Evolutionary conservation across 2,329 filamentous ascomycete species (phyloP), one percentile per base, ranked within the genome.

Genomic region (Fusarium hostae): DNA sequence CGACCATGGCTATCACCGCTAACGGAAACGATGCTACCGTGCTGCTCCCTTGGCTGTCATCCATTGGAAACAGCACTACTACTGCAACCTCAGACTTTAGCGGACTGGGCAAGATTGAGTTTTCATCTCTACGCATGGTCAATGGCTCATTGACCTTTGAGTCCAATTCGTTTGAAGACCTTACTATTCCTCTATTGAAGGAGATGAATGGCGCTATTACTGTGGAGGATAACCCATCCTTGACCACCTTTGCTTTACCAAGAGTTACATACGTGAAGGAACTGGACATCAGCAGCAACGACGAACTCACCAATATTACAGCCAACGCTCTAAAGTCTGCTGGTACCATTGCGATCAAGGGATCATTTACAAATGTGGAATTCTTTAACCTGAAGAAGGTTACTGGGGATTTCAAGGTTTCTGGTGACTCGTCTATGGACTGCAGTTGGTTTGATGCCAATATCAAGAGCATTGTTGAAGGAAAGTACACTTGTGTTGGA

Each of bases 401-500:
- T 10, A 74, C 73, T 1, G 76, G 76, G 2, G 76, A 78, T 37
- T 78, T 78, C 43, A 75, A 76, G 62, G 63, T 78, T 4, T 24
- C 32, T 2, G 76, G 76, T 11, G 67, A 64, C 34, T 70, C 76
- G 41, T 74, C 75, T 10, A 77, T 78, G 75, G 76, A 78, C 32
- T 78, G 76, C 55, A 77, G 75, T 59, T 78, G 76, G 76, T 76
- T 78, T n/a, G 75, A 78, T n/a, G 48, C 61, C 8, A 76, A 78
- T 26, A 54, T 78, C 39, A 65, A 75, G 63, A 71, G 66, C 15
- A 76, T 78, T 43, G 74, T 77, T 16, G 62, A 64, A 32, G 76
- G 76, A 39, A 76, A 64, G 9, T 78, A 76, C 39, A 40, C 63
- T 4, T 78, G 76, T 40, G 68, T 72, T 9, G 76, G 76, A 24